Base-by-base conservation (phyloP, 371 early-diverging fungal species). In the Apophysomyces sp. region DNA sequence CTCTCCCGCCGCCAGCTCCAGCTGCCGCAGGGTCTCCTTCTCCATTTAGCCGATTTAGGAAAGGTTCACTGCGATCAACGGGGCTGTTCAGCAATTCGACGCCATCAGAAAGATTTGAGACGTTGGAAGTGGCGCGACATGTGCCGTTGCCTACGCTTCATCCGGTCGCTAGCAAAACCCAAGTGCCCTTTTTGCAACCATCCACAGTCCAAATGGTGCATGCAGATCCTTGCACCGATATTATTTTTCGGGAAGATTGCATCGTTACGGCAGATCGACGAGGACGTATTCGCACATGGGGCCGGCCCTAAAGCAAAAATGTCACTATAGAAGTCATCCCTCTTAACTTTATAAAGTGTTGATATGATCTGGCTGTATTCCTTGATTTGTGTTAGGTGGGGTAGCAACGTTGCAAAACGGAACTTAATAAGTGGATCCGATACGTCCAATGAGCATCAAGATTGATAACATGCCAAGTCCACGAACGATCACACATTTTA, bases 201-300 rank as follows among this genome's bases (percentile, higher is more conserved):
- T 69, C 91, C 40, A 79, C 88, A 62, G 84, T 87, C 0, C 86
- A 83, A 65, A 73, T 74, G 0, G 79, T 94, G 0, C 94, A 94
- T 75, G 73, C 77, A 7, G 88, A 91, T 52, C 93, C 95, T 0
- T 66, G 94, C 37, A 78, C 84, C 34, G 77, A 84, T 15, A 62
- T 95, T 16, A 74, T 85, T 13, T 92, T 94, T 67, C 80, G 85
- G 18, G 92, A 89, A 57, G 88, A 92, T 61, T 75, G 85, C 3
- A 73, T 97, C 16, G 82, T 94, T 27, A 95, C 95, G 0, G 86
- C 93, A 1, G 94, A 95, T 69, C 86, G 91, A 40, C 76, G 84
- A 34, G 98, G 98, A 13, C 73, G 81, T 52, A 76, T 95, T 59
- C 91, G 89, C 63, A 77, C 91, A 36, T 97, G 95, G 96, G 71